A percentile compares a stretch with the other conserved stretches of the same genome.
phyloP scores from a whole-genome alignment of 352 stramenopile species.

The Sclerospora graminicola region DNA sequence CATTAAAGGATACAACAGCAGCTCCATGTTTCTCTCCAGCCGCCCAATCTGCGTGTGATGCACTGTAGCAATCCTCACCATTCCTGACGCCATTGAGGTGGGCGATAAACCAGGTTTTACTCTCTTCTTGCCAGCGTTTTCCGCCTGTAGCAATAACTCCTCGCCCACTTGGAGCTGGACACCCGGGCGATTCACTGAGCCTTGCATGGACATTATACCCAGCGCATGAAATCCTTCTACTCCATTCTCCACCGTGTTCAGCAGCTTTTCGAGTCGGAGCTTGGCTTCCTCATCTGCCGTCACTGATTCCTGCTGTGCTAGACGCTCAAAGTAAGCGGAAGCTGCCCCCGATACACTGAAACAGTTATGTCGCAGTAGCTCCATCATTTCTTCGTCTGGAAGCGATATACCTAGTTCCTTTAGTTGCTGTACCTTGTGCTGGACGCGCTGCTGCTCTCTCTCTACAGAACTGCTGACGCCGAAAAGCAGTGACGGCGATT shows the following conservation, averaged over 20 bases:
- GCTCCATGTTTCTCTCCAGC: constrained; percentile 50
- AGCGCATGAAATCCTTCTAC: constrained; percentile 26
- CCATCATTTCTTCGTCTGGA: constrained; percentile 32
- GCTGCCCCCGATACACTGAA: constrained; percentile 60
- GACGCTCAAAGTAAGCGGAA: constrained; percentile 64
- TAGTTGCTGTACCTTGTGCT: constrained; percentile 68
- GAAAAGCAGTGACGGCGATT: constrained; percentile 33
- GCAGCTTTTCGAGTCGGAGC: constrained; percentile 22
- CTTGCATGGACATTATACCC: constrained; percentile 33
- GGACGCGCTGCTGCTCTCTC: constrained; percentile 42
- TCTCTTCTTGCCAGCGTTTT: constrained; percentile 66
- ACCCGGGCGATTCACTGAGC: constrained; percentile 35
- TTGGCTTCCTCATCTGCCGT: constrained; percentile 11
- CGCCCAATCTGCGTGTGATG: constrained; percentile 43
- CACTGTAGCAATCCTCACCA: constrained; percentile 46
- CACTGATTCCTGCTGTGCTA: constrained; percentile 10
- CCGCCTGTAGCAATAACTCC: constrained; percentile 44
- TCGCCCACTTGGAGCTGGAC: constrained; percentile 31
- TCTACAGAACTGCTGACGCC: constrained; percentile 58
- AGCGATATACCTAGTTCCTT: constrained; percentile 66
- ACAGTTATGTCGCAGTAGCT: constrained; percentile 60
- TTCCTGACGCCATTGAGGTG: constrained; percentile 13
- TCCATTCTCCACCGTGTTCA: constrained; percentile 14
- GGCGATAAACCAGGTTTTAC: constrained; percentile 18
- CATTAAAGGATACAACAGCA: constrained; percentile 50